Percentiles rank a stretch among this genome's conserved stretches.
Conservation (phyloP, 129 eudicot species). For the Chrysanthemum seticuspe region DNA sequence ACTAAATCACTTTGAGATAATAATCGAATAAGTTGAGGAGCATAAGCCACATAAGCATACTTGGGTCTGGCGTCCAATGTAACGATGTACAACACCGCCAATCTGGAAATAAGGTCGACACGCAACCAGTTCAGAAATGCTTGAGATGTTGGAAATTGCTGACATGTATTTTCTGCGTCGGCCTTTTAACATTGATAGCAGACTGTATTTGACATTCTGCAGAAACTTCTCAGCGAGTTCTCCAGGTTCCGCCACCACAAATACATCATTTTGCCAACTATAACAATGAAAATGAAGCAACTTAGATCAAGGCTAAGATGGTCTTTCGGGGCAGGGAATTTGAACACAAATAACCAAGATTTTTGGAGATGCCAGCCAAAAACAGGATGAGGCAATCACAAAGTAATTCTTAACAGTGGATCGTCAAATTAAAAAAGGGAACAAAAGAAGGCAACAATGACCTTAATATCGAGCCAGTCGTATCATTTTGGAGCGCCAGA, state of each 20-base stretch:
- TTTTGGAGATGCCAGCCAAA: neutral
- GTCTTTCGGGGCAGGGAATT: conserved; percentile 2
- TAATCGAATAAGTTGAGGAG: conserved; percentile 5
- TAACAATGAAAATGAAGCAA: conserved; percentile 22
- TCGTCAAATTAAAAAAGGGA: conserved; percentile 17
- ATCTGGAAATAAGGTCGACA: conserved; percentile 89
- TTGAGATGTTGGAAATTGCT: conserved; percentile 64
- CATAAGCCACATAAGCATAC: conserved; percentile 36
- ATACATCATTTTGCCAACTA: conserved; percentile 99
- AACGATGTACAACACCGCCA: conserved; percentile 93
- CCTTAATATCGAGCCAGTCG: conserved; percentile 85
- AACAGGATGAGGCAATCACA: neutral
- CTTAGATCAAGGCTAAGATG: conserved; percentile 19
- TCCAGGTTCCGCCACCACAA: conserved; percentile 99
- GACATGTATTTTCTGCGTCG: conserved; percentile 74
- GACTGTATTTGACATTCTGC: conserved; percentile 79
- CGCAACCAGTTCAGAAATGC: conserved; percentile 84
- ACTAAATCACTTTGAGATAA: neutral
- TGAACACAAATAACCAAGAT: neutral
- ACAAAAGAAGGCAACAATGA: conserved; percentile 22
- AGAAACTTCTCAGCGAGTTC: conserved; percentile 95
- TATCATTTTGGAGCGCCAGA: conserved; percentile 87
- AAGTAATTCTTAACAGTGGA: neutral
- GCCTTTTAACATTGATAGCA: conserved; percentile 71
- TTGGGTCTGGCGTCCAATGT: conserved; percentile 97